Percentiles rank a stretch among this genome's conserved stretches.
Conservation (phyloP, 1,284 basidiomycete genomes). For the Boletus calvinii region DNA sequence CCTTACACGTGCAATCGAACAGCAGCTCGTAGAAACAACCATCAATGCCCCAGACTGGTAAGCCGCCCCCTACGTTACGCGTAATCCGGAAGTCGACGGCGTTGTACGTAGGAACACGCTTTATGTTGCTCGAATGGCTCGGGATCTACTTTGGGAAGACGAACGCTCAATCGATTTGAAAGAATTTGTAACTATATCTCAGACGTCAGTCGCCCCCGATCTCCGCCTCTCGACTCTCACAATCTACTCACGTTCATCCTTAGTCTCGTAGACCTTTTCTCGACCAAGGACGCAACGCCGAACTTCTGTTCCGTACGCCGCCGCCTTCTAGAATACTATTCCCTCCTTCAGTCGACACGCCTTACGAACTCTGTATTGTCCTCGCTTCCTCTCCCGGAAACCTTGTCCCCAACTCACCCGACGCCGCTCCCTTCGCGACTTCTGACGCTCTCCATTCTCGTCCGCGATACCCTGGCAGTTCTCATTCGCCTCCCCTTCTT, state of each 20-base stretch:
- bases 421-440: slow-evolving; percentile 79
- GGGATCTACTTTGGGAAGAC: slow-evolving; percentile 85
- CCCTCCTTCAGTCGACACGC: slow-evolving; percentile 78
- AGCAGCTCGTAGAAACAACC: slow-evolving; percentile 70
- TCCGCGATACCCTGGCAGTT: slow-evolving; percentile 72
- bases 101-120: slow-evolving; percentile 70
- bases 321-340: slow-evolving; percentile 82
- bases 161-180: slow-evolving; percentile 73
- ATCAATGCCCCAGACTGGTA: slow-evolving; percentile 95
- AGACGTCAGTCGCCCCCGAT: slow-evolving; percentile 61
- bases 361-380: slow-evolving; percentile 83
- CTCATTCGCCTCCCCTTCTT: slow-evolving; percentile 84
- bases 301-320: slow-evolving; percentile 62
- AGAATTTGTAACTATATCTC: slow-evolving; percentile 81
- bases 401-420: slow-evolving; percentile 73
- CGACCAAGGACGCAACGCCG: slow-evolving; percentile 59
- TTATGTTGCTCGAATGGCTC: slow-evolving; percentile 83
- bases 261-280: slow-evolving; percentile 84
- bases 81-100: slow-evolving; percentile 15
- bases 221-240: slow-evolving; percentile 19
- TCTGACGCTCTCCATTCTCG: slow-evolving; percentile 72
- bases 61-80: slow-evolving; percentile 12
- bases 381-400: slow-evolving; percentile 73
- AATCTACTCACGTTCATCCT: slow-evolving; percentile 28
- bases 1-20: slow-evolving; percentile 74